Conservation (phyloP, 2,329 filamentous ascomycete genomes). For the Cladophialophora chaetospira region DNA sequence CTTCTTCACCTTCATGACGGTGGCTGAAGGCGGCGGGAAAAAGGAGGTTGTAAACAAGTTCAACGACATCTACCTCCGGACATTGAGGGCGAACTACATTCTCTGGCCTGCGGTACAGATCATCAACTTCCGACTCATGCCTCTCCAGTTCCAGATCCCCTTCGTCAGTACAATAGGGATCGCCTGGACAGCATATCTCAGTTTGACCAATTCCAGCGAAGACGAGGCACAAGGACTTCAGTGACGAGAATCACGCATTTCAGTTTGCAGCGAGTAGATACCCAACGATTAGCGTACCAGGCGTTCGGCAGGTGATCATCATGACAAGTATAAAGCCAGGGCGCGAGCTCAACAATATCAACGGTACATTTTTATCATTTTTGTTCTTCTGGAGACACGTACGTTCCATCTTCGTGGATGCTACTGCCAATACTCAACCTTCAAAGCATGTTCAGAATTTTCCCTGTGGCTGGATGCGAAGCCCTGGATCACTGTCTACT, state of each 20-base stretch:
- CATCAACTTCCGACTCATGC: slow-evolving; percentile 93
- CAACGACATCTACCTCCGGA: slow-evolving; percentile 88
- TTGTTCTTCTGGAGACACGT: too few species aligned
- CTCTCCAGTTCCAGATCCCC: slow-evolving; percentile 93
- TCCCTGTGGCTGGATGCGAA: too few species aligned
- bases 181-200: slow-evolving; percentile 96
- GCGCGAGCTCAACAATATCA: slow-evolving; percentile 2
- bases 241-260: not conserved
- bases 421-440: too few species aligned
- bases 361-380: not conserved
- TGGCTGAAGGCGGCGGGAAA: slow-evolving; percentile 87
- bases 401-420: too few species aligned
- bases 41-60: slow-evolving; percentile 81
- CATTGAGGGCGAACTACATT: slow-evolving; percentile 91
- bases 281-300: slow-evolving; percentile 1
- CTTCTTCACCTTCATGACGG: slow-evolving; percentile 96
- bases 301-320: slow-evolving; percentile 1
- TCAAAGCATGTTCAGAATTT: too few species aligned
- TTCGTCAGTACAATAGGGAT: slow-evolving; percentile 96
- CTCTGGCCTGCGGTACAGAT: slow-evolving; percentile 96
- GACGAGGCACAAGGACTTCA: slow-evolving; percentile 49
- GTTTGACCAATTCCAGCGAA: slow-evolving; percentile 83
- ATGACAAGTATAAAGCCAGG: slow-evolving; percentile 4
- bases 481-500: too few species aligned
- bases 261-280: slow-evolving; percentile 6